Evolutionary conservation across 768 basidiomycete genomes (phyloP).

Genomic region (Leccinellum rugosiceps): DNA sequence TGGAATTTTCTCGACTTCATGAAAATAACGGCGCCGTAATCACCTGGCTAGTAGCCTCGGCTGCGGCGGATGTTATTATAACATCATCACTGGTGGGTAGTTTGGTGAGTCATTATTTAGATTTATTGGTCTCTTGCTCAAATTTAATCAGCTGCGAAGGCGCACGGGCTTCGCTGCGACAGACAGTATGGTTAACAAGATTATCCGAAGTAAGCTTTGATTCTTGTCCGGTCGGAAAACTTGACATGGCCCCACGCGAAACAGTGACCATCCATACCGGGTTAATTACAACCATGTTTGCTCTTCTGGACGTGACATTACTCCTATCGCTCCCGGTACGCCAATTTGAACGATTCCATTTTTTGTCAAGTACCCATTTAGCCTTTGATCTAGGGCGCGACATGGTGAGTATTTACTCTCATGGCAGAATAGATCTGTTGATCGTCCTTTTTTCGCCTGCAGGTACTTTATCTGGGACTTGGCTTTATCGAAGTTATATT

Average conservation of each 20-base stretch:
- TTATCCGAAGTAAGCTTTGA: conserved; percentile 36
- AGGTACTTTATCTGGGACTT: conserved; percentile 24
- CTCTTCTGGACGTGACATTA: conserved; percentile 18
- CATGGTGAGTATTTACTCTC: conserved; percentile 19
- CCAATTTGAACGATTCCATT: neutral
- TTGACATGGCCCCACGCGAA: neutral
- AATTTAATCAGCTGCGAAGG: conserved; percentile 30
- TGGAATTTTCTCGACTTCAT: conserved; percentile 33
- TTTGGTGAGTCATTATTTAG: conserved; percentile 31
- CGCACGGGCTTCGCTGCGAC: conserved; percentile 42
- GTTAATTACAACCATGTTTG: conserved; percentile 10
- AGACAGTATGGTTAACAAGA: conserved; percentile 36
- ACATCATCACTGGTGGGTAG: conserved; percentile 42
- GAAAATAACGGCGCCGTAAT: conserved; percentile 34
- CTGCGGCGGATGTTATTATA: conserved; percentile 40
- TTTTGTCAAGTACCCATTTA: neutral
- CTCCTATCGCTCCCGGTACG: conserved; percentile 21
- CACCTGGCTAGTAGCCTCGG: conserved; percentile 42
- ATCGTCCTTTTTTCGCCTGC: neutral
- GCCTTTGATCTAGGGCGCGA: conserved; percentile 10
- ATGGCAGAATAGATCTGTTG: neutral
- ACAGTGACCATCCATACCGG: conserved; percentile 32
- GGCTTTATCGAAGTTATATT: conserved; percentile 26
- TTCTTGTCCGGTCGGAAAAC: neutral
- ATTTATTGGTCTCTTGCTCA: neutral